Evolutionary conservation across 805 yeast species (phyloP).

Genomic region (Zygoascus flipseniorum): DNA sequence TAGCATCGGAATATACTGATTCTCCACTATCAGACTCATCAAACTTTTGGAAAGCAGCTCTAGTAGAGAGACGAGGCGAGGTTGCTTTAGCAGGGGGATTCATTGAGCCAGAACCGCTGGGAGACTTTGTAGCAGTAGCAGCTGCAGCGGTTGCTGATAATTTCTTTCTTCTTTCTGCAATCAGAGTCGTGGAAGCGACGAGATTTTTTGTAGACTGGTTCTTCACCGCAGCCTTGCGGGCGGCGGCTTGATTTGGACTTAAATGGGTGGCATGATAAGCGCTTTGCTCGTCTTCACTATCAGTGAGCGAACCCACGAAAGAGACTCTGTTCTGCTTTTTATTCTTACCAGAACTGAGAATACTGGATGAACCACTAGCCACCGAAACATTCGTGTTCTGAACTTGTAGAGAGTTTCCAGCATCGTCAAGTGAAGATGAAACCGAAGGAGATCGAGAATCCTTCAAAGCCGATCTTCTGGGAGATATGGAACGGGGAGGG

Average conservation of each 20-base stretch:
- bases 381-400: not conserved
- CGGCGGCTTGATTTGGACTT: conserved; percentile 4
- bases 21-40: not conserved
- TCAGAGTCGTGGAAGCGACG: conserved; percentile 6
- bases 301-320: not conserved
- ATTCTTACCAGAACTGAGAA: not conserved
- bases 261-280: not conserved
- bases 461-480: conserved; percentile 27
- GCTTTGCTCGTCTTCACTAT: not conserved
- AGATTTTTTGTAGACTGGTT: conserved; percentile 1
- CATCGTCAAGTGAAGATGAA: conserved; percentile 7
- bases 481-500: conserved; percentile 24
- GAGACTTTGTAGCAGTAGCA: conserved; percentile 5
- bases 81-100: conserved; percentile 1
- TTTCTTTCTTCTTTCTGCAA: conserved; percentile 1
- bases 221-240: conserved; percentile 4
- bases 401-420: not conserved
- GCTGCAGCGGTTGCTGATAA: conserved; percentile 13
- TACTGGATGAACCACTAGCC: not conserved
- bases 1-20: conserved; percentile 20
- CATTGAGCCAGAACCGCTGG: not conserved
- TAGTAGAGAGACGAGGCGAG: not conserved
- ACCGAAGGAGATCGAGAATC: conserved; percentile 11
- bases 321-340: not conserved
- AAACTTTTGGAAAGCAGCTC: not conserved